These are phyloP conservation scores for Plasmopara halstedii DNA, from an alignment of 352 stramenopile genomes.

Conservation along the genomic window DNA sequence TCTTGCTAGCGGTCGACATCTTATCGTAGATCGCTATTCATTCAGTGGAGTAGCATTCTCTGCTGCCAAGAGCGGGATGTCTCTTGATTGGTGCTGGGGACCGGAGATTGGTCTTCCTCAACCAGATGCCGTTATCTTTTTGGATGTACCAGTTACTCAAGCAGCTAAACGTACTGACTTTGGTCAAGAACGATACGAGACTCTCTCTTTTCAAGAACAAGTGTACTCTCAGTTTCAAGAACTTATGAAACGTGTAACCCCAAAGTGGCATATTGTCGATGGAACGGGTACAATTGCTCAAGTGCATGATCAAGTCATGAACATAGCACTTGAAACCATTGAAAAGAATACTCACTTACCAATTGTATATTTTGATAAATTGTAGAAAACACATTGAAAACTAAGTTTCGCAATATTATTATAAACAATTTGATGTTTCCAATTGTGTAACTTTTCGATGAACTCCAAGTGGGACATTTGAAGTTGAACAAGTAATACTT, in stretches of 20 bases:
- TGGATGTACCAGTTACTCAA: slow-evolving; percentile 92
- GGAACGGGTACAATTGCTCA: slow-evolving; percentile 69
- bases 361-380: slow-evolving; percentile 35
- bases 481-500: not conserved
- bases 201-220: slow-evolving; percentile 74
- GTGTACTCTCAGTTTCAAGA: slow-evolving; percentile 78
- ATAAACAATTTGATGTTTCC: too few species aligned
- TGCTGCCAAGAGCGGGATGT: slow-evolving; percentile 90
- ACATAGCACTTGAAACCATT: slow-evolving; percentile 47
- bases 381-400: slow-evolving; percentile 10
- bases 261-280: slow-evolving; percentile 74
- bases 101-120: slow-evolving; percentile 95
- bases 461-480: not conserved
- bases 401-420: too few species aligned
- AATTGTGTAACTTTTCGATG: not conserved
- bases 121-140: slow-evolving; percentile 96
- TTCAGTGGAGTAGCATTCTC: slow-evolving; percentile 99
- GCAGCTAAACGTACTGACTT: slow-evolving; percentile 89
- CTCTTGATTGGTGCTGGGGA: slow-evolving; percentile 96
- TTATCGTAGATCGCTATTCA: slow-evolving; percentile 96
- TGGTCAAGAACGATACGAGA: slow-evolving; percentile 90
- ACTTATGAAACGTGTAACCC: slow-evolving; percentile 35
- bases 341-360: slow-evolving; percentile 15
- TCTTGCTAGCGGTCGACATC: slow-evolving; percentile 74
- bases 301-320: slow-evolving; percentile 54